Base-by-base conservation (phyloP, 192 early-diverging fungal species). In the Coemansia furcata region DNA sequence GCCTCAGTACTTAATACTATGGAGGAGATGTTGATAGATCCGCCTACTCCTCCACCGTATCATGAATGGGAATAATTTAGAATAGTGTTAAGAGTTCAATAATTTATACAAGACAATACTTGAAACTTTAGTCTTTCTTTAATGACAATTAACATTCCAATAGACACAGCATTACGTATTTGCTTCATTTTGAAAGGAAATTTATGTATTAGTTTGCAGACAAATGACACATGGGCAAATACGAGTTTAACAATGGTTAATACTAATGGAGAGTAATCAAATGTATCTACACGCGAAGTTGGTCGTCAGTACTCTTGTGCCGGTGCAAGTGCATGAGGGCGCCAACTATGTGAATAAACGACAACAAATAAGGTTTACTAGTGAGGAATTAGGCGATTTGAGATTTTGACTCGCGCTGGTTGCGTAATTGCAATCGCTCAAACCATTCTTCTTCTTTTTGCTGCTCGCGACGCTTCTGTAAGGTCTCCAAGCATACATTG, bases 401-500 rank as follows among this genome's bases (percentile, higher is more conserved):
- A 17, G 39, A 11, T 29, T 66, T 66, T 66, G 52, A 14, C n/a
- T 43, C 30, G 38, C 21, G 47, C 60, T 44, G 23, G 30, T 57
- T 57, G 32, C 54, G 15, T 15, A 57, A 7, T 7, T 57, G 29
- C 5, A 57, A 44, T 37, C 69, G 66, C n/a, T 44, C 61, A n/a
- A 69, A 63, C 74, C 74, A 76, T 42, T 67, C 74, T 10, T 71
- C 62, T 58, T 71, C 65, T 23, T 61, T 67, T 50, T 64, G 40
- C 63, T 67, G 67, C 37, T 75, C 60, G 39, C 69, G 62, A 26
- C 65, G 78, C 59, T 65, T 68, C 36, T 81, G 73, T 37, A 81
- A 46, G 0, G 58, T 44, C 21, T 75, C 73, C 17, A 81, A 40
- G 36, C 78, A 74, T 47, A 32, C 23, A 58, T 59, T 67, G 26